Evolutionary conservation across 2,329 filamentous ascomycete species (phyloP).

Genomic region (Dothistroma pini): DNA sequence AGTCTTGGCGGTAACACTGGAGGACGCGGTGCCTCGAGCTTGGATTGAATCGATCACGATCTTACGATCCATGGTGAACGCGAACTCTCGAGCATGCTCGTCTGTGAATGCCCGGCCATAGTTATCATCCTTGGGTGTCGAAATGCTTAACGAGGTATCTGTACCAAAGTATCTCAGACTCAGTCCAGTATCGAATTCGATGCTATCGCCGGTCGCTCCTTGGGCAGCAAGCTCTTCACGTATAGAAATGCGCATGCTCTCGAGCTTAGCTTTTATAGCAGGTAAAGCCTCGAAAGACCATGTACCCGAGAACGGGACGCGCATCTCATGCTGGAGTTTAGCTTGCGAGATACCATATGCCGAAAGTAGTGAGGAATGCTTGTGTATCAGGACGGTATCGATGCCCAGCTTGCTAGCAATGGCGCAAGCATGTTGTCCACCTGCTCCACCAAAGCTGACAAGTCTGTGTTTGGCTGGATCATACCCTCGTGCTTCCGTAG

Average conservation of each 20-base stretch:
- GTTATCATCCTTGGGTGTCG: slow-evolving; percentile 37
- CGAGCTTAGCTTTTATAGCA: slow-evolving; percentile 41
- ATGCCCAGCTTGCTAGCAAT: slow-evolving; percentile 79
- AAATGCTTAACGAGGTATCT: slow-evolving; percentile 49
- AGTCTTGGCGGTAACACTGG: background rate
- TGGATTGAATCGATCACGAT: slow-evolving; percentile 41
- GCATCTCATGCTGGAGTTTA: slow-evolving; percentile 83
- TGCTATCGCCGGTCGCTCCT: slow-evolving; percentile 41
- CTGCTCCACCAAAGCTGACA: slow-evolving; percentile 83
- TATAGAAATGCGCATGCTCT: slow-evolving; percentile 32
- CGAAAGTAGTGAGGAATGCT: slow-evolving; percentile 79
- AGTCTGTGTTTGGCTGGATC: slow-evolving; percentile 80
- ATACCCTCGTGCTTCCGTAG: slow-evolving; percentile 84
- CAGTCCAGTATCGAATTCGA: slow-evolving; percentile 44
- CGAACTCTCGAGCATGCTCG: slow-evolving; percentile 42
- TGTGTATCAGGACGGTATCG: slow-evolving; percentile 73
- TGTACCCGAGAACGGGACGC: slow-evolving; percentile 56
- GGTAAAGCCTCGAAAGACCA: slow-evolving; percentile 55
- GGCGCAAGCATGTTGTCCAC: slow-evolving; percentile 80
- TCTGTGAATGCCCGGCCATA: slow-evolving; percentile 38
- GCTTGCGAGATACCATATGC: slow-evolving; percentile 42
- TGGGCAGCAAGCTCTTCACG: slow-evolving; percentile 40
- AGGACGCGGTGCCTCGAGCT: slow-evolving; percentile 25
- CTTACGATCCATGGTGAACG: slow-evolving; percentile 37
- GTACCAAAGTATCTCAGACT: slow-evolving; percentile 51